Evolutionary conservation across 2,329 filamentous ascomycete species (phyloP), one percentile per base, ranked within the genome.

Genomic region (Ophiostoma quercus): DNA sequence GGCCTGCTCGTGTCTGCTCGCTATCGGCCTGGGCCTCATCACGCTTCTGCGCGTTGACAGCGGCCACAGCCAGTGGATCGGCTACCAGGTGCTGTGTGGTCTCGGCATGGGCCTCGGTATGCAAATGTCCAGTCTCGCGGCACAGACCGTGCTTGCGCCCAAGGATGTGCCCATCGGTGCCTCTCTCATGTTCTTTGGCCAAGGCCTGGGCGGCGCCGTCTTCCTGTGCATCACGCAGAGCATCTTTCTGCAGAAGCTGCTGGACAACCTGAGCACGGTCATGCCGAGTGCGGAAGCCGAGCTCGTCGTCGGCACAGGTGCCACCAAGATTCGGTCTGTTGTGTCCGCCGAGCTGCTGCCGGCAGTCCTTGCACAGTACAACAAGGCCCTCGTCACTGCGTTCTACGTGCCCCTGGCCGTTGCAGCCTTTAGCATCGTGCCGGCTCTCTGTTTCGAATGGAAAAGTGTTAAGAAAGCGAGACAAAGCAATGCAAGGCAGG

Each of bases 371-470:
- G 19, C 54, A 1, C 85, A 82, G 0, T 91, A 91, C 78, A 90
- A 90, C 74, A 75, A 79, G 16, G 82, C 87, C 0, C 76, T 91
- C 22, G 82, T 81, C 0, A 78, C 82, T 70, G 83, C 83, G 0
- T 91, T 89, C 74, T 84, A 85, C 70, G 84, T 90, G 5, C 83
- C 82, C 1, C 79, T 88, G 3, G 83, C 84, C 0, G 78, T 87
- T 73, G 81, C 82, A 1, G 79, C 79, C 4, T 69, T 87, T 3
- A 83, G 81, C 6, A 80, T 88, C n/a, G 57, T 88, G 12, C 87
- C 85, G 0, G 80, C 83, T 0, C 74, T 82, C 0, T 79, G 80
- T 7, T 83, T 90, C 72, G 84, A 90, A 78, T 90, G 87, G 87
- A 84, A 74, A 71, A 80, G 76, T 67, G 77, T 80, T 14, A 80